Evolutionary conservation across 768 basidiomycete species (phyloP).

Genomic region (Collybia sordida): DNA sequence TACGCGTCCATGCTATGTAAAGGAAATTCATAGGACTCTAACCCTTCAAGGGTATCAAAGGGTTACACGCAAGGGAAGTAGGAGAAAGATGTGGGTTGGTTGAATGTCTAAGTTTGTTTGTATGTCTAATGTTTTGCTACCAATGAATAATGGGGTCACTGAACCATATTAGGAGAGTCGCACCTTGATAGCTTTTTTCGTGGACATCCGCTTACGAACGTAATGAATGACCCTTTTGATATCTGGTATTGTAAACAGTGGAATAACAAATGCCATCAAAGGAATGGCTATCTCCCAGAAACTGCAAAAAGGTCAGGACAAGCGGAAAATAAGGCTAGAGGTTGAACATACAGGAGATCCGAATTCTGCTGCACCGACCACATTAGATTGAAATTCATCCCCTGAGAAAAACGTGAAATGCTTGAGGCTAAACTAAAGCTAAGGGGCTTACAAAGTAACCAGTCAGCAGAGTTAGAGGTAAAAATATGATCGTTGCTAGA

Average conservation of each 20-base stretch:
- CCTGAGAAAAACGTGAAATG: constrained; percentile 32
- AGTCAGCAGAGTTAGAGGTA: constrained; percentile 69
- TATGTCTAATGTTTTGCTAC: not conserved
- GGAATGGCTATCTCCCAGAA: constrained; percentile 74
- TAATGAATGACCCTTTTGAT: constrained; percentile 46
- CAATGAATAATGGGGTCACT: not conserved
- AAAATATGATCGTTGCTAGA: constrained; percentile 65
- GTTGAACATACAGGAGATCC: constrained; percentile 44
- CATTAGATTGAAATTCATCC: constrained; percentile 67
- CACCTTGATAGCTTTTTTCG: constrained; percentile 39
- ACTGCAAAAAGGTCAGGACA: constrained; percentile 27
- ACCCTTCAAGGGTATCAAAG: no score
- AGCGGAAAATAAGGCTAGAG: constrained; percentile 1
- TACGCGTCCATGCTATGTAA: no score
- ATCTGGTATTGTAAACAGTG: constrained; percentile 57
- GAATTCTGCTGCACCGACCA: constrained; percentile 43
- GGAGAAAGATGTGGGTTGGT: not conserved
- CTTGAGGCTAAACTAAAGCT: not conserved
- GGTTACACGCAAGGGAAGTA: no score
- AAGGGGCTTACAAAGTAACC: constrained; percentile 64
- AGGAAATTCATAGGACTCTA: no score
- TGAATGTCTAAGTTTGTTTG: not conserved
- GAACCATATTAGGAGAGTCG: not conserved
- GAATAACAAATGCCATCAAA: constrained; percentile 55
- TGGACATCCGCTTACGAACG: constrained; percentile 39